These are phyloP conservation scores for Hericium coralloides DNA, from an alignment of 768 basidiomycete species.

Conservation along the genomic window DNA sequence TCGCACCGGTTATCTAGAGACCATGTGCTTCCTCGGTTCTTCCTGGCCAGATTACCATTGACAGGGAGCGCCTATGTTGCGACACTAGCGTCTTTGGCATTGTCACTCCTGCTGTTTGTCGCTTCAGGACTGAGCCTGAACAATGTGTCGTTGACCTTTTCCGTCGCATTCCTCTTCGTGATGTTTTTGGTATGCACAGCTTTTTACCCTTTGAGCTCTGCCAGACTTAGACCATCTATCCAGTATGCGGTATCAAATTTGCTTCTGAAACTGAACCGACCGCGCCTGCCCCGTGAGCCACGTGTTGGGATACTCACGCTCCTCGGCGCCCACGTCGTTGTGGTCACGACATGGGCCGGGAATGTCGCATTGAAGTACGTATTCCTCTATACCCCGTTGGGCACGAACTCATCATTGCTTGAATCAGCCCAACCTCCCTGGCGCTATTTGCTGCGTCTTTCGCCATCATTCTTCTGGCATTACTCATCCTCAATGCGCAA, in stretches of 20 bases:
- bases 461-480: slow-evolving; percentile 1
- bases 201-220: no score
- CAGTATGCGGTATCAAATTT: slow-evolving; percentile 11
- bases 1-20: slow-evolving; percentile 1
- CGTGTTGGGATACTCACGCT: slow-evolving; percentile 6
- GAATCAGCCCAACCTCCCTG: slow-evolving; percentile 8
- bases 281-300: slow-evolving; percentile 10
- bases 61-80: slow-evolving; percentile 10
- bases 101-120: slow-evolving; percentile 11
- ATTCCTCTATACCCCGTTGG: neutral
- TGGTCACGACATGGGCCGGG: slow-evolving; percentile 8
- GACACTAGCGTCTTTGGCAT: slow-evolving; percentile 2
- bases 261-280: slow-evolving; percentile 11
- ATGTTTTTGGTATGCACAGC: slow-evolving; percentile 5
- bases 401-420: neutral
- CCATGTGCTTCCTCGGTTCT: slow-evolving; percentile 10
- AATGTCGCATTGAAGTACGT: slow-evolving; percentile 11
- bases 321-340: slow-evolving; percentile 8
- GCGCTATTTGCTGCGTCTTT: slow-evolving; percentile 10
- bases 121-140: slow-evolving; percentile 12
- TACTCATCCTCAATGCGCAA: slow-evolving; percentile 8
- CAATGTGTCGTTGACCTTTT: slow-evolving; percentile 13
- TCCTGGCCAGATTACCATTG: slow-evolving; percentile 8
- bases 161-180: slow-evolving; percentile 12
- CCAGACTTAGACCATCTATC: neutral